phyloP scores from a whole-genome alignment of 2,329 filamentous ascomycete genomes.

The Phyllosticta capitalensis region DNA sequence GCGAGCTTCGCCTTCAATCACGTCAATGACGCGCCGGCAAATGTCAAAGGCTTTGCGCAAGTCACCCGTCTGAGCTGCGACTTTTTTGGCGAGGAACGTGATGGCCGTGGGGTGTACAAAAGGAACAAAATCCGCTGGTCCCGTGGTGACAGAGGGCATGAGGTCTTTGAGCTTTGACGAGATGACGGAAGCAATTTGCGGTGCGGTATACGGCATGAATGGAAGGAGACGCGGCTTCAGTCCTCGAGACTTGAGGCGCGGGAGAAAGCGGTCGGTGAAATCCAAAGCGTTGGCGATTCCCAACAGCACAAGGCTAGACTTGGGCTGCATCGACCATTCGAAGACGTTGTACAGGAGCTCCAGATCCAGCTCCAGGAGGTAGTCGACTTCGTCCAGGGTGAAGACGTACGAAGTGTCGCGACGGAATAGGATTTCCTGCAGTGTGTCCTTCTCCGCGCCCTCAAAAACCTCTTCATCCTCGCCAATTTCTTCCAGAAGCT shows the following conservation, averaged over 20 bases:
- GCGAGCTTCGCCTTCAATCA: constrained; percentile 77
- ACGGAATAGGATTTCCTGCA: constrained; percentile 64
- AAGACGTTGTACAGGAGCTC: constrained; percentile 91
- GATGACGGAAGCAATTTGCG: constrained; percentile 81
- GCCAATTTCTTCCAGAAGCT: constrained; percentile 60
- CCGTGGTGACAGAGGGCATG: constrained; percentile 43
- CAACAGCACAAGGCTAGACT: constrained; percentile 71
- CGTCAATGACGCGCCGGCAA: constrained; percentile 76
- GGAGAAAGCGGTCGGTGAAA: constrained; percentile 87
- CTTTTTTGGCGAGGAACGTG: constrained; percentile 87
- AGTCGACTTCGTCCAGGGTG: constrained; percentile 89
- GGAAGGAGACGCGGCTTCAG: constrained; percentile 82
- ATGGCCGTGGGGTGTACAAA: constrained; percentile 93
- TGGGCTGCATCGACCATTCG: constrained; percentile 81
- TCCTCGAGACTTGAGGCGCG: constrained; percentile 84
- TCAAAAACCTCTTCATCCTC: constrained; percentile 52
- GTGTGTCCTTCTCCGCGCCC: constrained; percentile 54
- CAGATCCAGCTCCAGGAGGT: constrained; percentile 78
- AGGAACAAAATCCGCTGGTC: constrained; percentile 55
- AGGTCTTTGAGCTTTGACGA: constrained; percentile 71
- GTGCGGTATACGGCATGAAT: constrained; percentile 83
- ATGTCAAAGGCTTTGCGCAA: constrained; percentile 93
- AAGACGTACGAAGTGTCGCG: constrained; percentile 60
- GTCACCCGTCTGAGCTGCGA: constrained; percentile 88
- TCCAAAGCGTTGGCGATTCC: constrained; percentile 96